These are phyloP conservation scores for Talaromyces sp. DNA, from an alignment of 2,329 filamentous ascomycete genomes.

Conservation along the genomic window DNA sequence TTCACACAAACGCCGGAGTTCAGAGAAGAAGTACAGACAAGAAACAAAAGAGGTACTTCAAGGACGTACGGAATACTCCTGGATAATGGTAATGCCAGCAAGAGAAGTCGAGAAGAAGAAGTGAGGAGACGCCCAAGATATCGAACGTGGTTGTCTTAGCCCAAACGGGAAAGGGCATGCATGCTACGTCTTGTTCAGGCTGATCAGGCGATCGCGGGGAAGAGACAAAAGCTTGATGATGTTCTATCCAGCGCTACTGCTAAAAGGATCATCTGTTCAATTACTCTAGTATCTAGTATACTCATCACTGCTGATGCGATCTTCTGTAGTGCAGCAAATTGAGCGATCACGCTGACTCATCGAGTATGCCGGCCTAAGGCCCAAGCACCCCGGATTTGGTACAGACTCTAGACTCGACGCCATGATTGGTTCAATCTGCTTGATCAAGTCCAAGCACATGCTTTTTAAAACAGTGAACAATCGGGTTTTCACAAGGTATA, in stretches of 20 bases:
- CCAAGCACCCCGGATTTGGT: slow-evolving; percentile 3
- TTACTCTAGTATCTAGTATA: neutral
- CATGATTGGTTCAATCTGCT: slow-evolving; percentile 7
- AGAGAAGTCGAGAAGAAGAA: slow-evolving; percentile 2
- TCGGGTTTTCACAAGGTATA: neutral
- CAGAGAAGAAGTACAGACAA: neutral
- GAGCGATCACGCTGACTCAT: neutral
- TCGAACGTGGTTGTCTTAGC: slow-evolving; percentile 13
- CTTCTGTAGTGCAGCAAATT: neutral
- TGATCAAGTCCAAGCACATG: neutral
- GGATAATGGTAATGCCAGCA: neutral
- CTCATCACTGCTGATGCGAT: neutral
- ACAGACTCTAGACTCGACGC: neutral
- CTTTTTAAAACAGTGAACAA: neutral
- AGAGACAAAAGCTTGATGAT: slow-evolving; percentile 12
- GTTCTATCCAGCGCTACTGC: neutral
- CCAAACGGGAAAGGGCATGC: slow-evolving; percentile 19
- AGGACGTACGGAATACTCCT: neutral
- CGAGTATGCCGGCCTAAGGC: neutral
- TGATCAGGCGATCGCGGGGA: slow-evolving; percentile 36
- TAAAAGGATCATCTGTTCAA: neutral
- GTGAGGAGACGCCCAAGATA: slow-evolving; percentile 19
- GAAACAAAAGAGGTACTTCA: slow-evolving; percentile 14
- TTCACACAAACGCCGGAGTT: slow-evolving; percentile 15
- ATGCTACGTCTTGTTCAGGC: slow-evolving; percentile 22